phyloP scores from a whole-genome alignment of 768 basidiomycete species.

The Nidula microcarpa region DNA sequence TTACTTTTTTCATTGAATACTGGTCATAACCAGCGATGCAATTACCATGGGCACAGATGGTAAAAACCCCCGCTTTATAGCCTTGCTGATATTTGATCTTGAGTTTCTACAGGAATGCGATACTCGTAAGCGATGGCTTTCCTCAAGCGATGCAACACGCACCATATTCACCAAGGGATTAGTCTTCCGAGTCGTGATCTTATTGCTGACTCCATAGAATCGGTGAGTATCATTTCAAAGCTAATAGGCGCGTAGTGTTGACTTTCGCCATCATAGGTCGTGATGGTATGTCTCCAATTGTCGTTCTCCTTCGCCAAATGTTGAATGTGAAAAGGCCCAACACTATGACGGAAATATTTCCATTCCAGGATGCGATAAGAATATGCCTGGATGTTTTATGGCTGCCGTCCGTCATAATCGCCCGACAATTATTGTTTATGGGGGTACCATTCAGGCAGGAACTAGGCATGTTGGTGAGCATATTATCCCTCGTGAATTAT shows the following conservation, averaged over 20 bases:
- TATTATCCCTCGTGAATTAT: too few species aligned
- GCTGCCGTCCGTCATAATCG: constrained; percentile 85
- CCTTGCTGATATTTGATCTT: too few species aligned
- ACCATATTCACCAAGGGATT: background rate
- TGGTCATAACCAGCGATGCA: constrained; percentile 53
- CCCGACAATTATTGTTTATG: constrained; percentile 84
- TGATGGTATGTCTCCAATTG: constrained; percentile 35
- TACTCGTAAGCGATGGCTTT: constrained; percentile 66
- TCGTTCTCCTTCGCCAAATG: background rate
- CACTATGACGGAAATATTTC: constrained; percentile 87
- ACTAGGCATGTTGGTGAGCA: constrained; percentile 60
- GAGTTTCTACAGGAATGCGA: constrained; percentile 83
- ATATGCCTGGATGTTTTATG: constrained; percentile 89
- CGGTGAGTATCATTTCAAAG: constrained; percentile 35
- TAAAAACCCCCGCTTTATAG: constrained; percentile 25
- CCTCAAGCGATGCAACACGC: background rate
- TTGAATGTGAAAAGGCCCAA: constrained; percentile 55
- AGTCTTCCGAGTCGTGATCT: constrained; percentile 85
- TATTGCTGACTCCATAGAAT: constrained; percentile 88
- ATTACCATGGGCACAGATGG: constrained; percentile 91
- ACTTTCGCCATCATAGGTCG: constrained; percentile 34
- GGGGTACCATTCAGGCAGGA: constrained; percentile 81
- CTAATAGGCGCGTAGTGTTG: background rate
- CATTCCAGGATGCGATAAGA: constrained; percentile 88
- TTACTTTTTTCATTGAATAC: too few species aligned